A percentile compares a stretch with the other conserved stretches of the same genome.
Evolutionary conservation across 805 yeast species (phyloP).

Genomic region (Schwanniomyces pseudopolymorphus): DNA sequence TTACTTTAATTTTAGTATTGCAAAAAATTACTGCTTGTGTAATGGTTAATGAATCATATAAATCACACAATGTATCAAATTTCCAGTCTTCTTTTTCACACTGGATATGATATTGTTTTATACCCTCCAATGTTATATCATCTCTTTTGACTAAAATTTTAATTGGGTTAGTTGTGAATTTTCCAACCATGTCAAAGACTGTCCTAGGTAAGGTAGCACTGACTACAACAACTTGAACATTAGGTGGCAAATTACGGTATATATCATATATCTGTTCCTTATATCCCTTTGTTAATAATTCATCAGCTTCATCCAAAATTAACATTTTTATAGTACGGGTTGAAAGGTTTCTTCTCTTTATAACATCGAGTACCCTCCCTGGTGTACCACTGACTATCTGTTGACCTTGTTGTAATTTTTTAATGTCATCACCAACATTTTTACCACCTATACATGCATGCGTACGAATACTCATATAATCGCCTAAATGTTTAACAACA

Average conservation of each 20-base stretch:
- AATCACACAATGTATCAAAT: constrained; percentile 89
- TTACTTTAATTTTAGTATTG: constrained; percentile 94
- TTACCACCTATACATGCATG: constrained; percentile 97
- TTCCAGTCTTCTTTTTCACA: constrained; percentile 94
- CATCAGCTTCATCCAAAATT: constrained; percentile 96
- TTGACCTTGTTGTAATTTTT: constrained; percentile 72
- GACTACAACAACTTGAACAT: constrained; percentile 89
- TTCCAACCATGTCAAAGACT: constrained; percentile 86
- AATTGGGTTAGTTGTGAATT: constrained; percentile 91
- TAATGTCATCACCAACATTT: constrained; percentile 75
- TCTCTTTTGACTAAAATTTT: constrained; percentile 93
- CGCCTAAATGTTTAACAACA: constrained; percentile 84
- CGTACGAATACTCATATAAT: constrained; percentile 79
- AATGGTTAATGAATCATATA: constrained; percentile 91
- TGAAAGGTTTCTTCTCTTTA: constrained; percentile 73
- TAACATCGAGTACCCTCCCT: constrained; percentile 90
- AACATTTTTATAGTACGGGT: constrained; percentile 83
- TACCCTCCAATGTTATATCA: constrained; percentile 91
- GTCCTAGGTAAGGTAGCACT: constrained; percentile 93
- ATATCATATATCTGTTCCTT: constrained; percentile 93
- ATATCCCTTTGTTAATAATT: constrained; percentile 88
- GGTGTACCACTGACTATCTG: constrained; percentile 97
- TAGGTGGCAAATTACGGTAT: constrained; percentile 77
- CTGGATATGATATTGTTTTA: constrained; percentile 86
- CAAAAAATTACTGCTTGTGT: constrained; percentile 98